These are phyloP conservation scores for Fraxinus greggii DNA, from an alignment of 305 asterid genomes.

Conservation along the genomic window DNA sequence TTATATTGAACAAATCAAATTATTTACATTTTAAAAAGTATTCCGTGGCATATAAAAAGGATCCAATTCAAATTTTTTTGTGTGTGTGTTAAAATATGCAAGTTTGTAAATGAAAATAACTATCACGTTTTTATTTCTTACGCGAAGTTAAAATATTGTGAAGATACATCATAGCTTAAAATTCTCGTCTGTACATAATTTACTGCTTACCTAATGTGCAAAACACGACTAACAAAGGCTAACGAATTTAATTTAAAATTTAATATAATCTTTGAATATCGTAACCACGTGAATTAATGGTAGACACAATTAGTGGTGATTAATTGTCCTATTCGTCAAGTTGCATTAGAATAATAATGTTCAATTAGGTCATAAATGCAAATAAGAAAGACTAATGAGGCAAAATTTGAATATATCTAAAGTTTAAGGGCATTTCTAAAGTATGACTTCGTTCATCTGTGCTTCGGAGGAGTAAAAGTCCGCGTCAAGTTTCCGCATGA, in stretches of 20 bases:
- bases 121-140: no score
- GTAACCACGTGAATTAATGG: not conserved
- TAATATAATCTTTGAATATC: not conserved
- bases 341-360: not conserved
- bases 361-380: not conserved
- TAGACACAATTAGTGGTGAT: not conserved
- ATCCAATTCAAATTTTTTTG: no score
- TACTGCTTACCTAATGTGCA: not conserved
- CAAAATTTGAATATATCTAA: not conserved
- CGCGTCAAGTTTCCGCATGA: constrained; percentile 46
- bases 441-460: not conserved
- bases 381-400: not conserved
- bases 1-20: no score
- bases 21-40: no score
- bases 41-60: no score
- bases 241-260: no score
- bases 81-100: no score
- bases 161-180: not conserved
- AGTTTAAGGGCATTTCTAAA: constrained; percentile 20
- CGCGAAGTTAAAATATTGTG: not conserved
- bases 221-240: no score
- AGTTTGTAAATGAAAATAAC: no score
- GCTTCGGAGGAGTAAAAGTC: not conserved
- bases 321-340: not conserved
- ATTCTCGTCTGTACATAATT: no score